Base-by-base conservation (phyloP, 2,329 filamentous ascomycete species). In the Nothomitra cinnamomea region DNA sequence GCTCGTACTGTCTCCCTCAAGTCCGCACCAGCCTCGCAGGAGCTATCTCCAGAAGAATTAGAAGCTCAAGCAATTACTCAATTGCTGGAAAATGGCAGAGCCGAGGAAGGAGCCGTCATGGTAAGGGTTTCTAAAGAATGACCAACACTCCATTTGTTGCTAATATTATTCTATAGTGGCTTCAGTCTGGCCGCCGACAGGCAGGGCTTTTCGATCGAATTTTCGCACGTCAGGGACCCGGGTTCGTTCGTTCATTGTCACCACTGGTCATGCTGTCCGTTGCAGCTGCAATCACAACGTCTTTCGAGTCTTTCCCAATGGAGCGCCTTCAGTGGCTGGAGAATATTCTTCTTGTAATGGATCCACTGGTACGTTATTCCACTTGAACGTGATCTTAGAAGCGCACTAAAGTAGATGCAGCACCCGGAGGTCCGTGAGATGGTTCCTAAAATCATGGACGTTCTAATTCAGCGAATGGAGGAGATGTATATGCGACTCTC, bases 141-240 rank as follows among this genome's bases (percentile, higher is more conserved):
- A 19, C 32, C 22, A 8, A 51, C 12, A 15, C 12, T 42, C 2
- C 25, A 15, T 48, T 53, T 32, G 4, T 8, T 22, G 35, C 36
- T 41, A 50, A 53, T 36, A 47, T 32, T 32, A n/a, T 25, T 54
- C 53, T 54, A 53, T 54, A 70, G 70, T 83, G 79, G 79, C 69
- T 83, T 49, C 78, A 80, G 67, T 63, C 67, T 32, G 73, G 75
- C 54, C 24, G 15, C n/a, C 45, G 45, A 19, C 76, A 80, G 58
- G 69, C 70, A 15, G 72, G 76, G 47, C 67, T 83, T n/a, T 83
- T 82, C 61, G 77, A 81, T 62, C 70, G 72, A 25, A 69, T 81
- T 52, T 82, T 83, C 61, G 70, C 77, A 21, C 72, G 70, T 53
- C 70, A 75, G 59, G 74, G 76, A 56, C 78, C 79, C 1, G 64